phyloP scores from a whole-genome alignment of 495 filamentous ascomycete species.

The Ascobolus immersus region DNA sequence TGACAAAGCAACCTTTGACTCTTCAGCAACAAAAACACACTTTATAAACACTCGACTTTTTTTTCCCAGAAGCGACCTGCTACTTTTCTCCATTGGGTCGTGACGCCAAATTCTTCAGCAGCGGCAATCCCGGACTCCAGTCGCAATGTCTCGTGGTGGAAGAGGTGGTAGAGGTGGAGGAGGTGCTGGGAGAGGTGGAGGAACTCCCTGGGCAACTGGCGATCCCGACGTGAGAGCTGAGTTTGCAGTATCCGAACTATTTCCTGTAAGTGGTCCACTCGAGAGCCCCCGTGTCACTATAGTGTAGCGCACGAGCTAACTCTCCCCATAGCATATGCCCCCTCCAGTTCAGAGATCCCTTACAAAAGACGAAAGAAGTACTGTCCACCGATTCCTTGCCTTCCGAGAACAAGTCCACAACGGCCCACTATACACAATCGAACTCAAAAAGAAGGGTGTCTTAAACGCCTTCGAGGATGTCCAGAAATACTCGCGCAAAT shows the following conservation, averaged over 20 bases:
- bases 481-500: conserved; percentile 12
- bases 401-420: conserved; percentile 15
- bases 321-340: conserved; percentile 9
- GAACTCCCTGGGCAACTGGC: too few relatives aligned
- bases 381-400: conserved; percentile 11
- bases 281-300: not conserved
- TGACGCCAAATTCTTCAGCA: too few relatives aligned
- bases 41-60: too few relatives aligned
- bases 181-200: conserved; percentile 3
- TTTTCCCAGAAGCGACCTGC: too few relatives aligned
- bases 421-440: conserved; percentile 14
- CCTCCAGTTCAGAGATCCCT: conserved; percentile 12
- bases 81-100: too few relatives aligned
- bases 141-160: conserved; percentile 15
- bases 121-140: too few relatives aligned
- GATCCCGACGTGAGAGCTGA: conserved; percentile 14
- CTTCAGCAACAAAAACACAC: too few relatives aligned
- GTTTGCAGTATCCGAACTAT: conserved; percentile 14
- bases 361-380: conserved; percentile 13
- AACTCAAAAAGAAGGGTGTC: conserved; percentile 11
- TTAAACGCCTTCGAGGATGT: conserved; percentile 16
- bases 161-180: conserved; percentile 11
- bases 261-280: conserved; percentile 8
- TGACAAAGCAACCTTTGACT: too few relatives aligned
- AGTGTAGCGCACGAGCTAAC: not conserved